Evolutionary conservation across 129 eudicot species (phyloP).

Genomic region (Glebionis coronaria): DNA sequence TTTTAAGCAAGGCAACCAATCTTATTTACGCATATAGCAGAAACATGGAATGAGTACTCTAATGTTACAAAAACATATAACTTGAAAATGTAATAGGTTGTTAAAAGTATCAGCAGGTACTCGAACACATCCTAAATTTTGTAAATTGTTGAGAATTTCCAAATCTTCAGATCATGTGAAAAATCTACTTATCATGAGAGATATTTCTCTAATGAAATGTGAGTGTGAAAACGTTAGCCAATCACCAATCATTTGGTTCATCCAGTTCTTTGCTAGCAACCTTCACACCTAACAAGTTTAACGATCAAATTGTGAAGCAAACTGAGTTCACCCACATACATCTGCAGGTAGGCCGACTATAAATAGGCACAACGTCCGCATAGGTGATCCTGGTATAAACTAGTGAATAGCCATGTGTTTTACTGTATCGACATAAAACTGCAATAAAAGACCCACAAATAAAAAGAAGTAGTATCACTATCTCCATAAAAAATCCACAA

Average conservation of each 20-base stretch:
- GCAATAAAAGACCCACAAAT: conserved; percentile 29
- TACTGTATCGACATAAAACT: conserved; percentile 84
- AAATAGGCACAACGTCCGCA: conserved; percentile 89
- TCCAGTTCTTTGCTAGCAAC: too few relatives aligned
- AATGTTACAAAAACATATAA: conserved; percentile 24
- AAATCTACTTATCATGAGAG: conserved; percentile 1
- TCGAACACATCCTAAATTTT: conserved; percentile 17
- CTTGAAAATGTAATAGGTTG: conserved; percentile 12
- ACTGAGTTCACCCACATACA: too few relatives aligned
- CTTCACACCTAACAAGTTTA: too few relatives aligned
- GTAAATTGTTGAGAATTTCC: neutral
- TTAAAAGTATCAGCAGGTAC: conserved; percentile 26
- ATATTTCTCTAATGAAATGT: too few relatives aligned
- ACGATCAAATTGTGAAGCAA: too few relatives aligned
- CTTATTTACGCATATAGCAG: conserved; percentile 18
- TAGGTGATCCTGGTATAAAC: conserved; percentile 80
- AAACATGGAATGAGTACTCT: conserved; percentile 31
- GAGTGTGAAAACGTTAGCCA: too few relatives aligned
- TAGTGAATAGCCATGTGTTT: conserved; percentile 85
- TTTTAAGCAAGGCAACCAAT: too few relatives aligned
- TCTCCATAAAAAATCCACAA: too few relatives aligned
- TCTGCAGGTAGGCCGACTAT: conserved; percentile 92
- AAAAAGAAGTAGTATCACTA: too few relatives aligned
- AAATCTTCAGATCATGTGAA: too few relatives aligned
- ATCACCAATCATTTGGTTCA: too few relatives aligned